Evolutionary conservation across 2,329 filamentous ascomycete species (phyloP), one percentile per base, ranked within the genome.

Genomic region (Colletotrichum sp.): DNA sequence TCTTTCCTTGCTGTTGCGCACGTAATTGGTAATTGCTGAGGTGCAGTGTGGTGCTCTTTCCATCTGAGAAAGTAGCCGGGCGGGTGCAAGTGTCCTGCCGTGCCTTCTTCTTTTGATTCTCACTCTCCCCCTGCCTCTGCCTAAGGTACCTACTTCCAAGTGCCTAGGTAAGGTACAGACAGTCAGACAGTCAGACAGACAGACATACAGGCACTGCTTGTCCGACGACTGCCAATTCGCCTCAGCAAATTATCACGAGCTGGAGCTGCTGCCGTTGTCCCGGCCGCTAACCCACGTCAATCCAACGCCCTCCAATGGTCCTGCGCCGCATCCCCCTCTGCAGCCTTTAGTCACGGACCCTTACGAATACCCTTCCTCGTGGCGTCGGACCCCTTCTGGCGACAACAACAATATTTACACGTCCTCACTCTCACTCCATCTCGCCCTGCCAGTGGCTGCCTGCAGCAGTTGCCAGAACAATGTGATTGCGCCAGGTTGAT

Each of bases 401-500:
- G 28, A 34, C 18, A 64, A 30, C 12, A 30, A 27, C 16, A 66
- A 25, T 36, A 32, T n/a, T 22, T 62, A 25, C 27, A 30, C 61
- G 16, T 52, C 43, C 43, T 52, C n/a, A 22, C 43, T 52, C 43
- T 52, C 15, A 18, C n/a, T 5, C 18, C 10, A 3, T 34, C 60
- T 39, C 60, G 25, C 39, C 22, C 55, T n/a, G 48, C 22, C 43
- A 27, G 62, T 67, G 27, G 58, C 22, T 56, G 60, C 34, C 65
- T 36, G 8, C 65, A 55, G 36, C 52, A 30, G 43, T 52, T 52
- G 43, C 43, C 25, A 66, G 60, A 58, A 18, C 39, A 18, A 43
- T 70, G 15, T 56, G 30, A 32, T 58, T 65, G 30, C 55, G 12
- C 73, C 73, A 67, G 13, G 32, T 62, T 72, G 69, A 75, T 72